A percentile compares a stretch with the other conserved stretches of the same genome.
Evolutionary conservation across 2,329 filamentous ascomycete genomes (phyloP).

Genomic region (Escovopsis sp.): DNA sequence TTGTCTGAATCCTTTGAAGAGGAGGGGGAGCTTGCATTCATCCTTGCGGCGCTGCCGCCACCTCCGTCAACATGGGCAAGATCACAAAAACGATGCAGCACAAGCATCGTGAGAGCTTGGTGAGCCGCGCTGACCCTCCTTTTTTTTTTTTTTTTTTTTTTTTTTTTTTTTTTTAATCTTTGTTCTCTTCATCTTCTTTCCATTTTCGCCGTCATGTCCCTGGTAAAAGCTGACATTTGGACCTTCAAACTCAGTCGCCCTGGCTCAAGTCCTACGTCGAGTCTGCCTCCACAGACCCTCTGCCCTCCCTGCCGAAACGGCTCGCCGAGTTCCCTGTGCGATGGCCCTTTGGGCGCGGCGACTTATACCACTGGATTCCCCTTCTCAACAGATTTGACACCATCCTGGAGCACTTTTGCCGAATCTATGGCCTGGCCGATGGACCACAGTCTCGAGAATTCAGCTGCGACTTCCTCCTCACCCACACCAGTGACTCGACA

Average conservation of each 20-base stretch:
- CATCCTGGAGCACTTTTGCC: slow-evolving; percentile 68
- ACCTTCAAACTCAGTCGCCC: slow-evolving; percentile 48
- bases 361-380: slow-evolving; percentile 96
- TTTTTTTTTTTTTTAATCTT: background rate
- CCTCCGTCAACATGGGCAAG: slow-evolving; percentile 47
- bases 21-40: slow-evolving; percentile 40
- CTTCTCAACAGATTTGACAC: slow-evolving; percentile 86
- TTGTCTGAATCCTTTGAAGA: slow-evolving; percentile 27
- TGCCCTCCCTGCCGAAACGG: slow-evolving; percentile 63
- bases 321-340: slow-evolving; percentile 69
- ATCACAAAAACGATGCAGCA: slow-evolving; percentile 52
- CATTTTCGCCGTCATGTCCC: background rate
- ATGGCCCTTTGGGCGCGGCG: slow-evolving; percentile 93
- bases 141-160: background rate
- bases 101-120: slow-evolving; percentile 53
- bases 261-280: slow-evolving; percentile 73
- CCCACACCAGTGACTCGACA: slow-evolving; percentile 34
- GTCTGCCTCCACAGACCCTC: slow-evolving; percentile 49
- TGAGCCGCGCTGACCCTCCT: slow-evolving; percentile 21
- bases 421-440: slow-evolving; percentile 62
- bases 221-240: background rate
- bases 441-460: slow-evolving; percentile 74
- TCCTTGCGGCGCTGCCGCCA: slow-evolving; percentile 44
- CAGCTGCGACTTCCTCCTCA: slow-evolving; percentile 46
- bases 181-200: background rate